Evolutionary conservation across 371 early-diverging fungal species (phyloP).

Genomic region (Apophysomyces trapeziformis): DNA sequence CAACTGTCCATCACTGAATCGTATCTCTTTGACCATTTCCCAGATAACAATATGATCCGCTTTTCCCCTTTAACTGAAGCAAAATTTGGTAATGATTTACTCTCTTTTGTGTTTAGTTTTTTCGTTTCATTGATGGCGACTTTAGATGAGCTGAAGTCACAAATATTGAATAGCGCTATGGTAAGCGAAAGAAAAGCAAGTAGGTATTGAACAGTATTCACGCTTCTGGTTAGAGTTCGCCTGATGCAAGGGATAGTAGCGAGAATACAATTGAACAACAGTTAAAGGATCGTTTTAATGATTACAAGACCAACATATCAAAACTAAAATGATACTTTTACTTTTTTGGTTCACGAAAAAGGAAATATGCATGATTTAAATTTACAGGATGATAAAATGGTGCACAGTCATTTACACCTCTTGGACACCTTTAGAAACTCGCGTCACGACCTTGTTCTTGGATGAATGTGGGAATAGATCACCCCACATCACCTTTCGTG

Average conservation of each 20-base stretch:
- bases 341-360: background rate
- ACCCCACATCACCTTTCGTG: slow-evolving; percentile 82
- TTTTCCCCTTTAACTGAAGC: slow-evolving; percentile 62
- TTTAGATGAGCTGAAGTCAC: slow-evolving; percentile 51
- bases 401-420: background rate
- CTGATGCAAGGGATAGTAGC: background rate
- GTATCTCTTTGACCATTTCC: slow-evolving; percentile 66
- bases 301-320: background rate
- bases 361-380: background rate
- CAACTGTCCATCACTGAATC: slow-evolving; percentile 77
- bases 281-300: slow-evolving; percentile 13
- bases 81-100: slow-evolving; percentile 49
- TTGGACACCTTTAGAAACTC: slow-evolving; percentile 22
- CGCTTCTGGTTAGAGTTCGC: background rate
- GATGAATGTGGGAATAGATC: slow-evolving; percentile 81
- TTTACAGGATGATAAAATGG: background rate
- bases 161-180: slow-evolving; percentile 47
- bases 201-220: background rate
- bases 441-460: slow-evolving; percentile 56
- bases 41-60: slow-evolving; percentile 61
- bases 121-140: slow-evolving; percentile 52
- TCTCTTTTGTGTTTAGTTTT: background rate
- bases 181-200: slow-evolving; percentile 12
- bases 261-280: slow-evolving; percentile 5
- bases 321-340: background rate